Evolutionary conservation across 2,329 filamentous ascomycete genomes (phyloP), one percentile per base, ranked within the genome.

Genomic region (Talaromyces sp.): DNA sequence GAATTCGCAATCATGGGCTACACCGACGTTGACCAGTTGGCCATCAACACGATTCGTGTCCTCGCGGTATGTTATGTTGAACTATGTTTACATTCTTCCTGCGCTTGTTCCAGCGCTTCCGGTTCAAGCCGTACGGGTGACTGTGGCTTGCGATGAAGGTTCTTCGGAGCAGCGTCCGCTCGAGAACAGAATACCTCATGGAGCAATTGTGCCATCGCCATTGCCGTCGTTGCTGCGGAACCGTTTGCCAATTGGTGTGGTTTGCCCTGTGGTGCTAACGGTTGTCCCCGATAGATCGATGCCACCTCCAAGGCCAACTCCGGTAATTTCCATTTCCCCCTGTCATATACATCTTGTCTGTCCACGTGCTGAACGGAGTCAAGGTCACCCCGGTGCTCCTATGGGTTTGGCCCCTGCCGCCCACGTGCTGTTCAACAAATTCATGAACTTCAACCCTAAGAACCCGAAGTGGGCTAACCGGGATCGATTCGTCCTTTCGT

Each of bases 391-490:
- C 73, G 94, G 94, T 85, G 94, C 94, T 78, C 94, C 94, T 73
- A 99, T 99, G 94, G 88, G 86, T 75, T 85, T 97, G 91, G 94
- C 94, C 74, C 93, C 94, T 65, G 87, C 92, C 74, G 88, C 94
- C 78, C 94, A 97, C 85, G 91, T 97, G 73, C 87, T 99, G 67
- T 99, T 91, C 83, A 96, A 96, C 87, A 95, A 94, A 80, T 95
- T 97, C 85, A 91, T 99, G 91, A 95, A 82, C 78, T 99, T 97
- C 86, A 99, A 97, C 88, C 94, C 94, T 72, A 95, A 97, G 88
- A 97, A 96, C 86, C 91, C 94, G 70, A 84, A 91, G 67, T 99
- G 92, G 92, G 74, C 94, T 72, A 97, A 97, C 87, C 89, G 94
- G 74, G 94, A 99, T 81, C 90, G 94, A 78, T 99, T 99, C 75